Evolutionary conservation across 1,284 basidiomycete species (phyloP).

Genomic region (Clitocybe nebularis): DNA sequence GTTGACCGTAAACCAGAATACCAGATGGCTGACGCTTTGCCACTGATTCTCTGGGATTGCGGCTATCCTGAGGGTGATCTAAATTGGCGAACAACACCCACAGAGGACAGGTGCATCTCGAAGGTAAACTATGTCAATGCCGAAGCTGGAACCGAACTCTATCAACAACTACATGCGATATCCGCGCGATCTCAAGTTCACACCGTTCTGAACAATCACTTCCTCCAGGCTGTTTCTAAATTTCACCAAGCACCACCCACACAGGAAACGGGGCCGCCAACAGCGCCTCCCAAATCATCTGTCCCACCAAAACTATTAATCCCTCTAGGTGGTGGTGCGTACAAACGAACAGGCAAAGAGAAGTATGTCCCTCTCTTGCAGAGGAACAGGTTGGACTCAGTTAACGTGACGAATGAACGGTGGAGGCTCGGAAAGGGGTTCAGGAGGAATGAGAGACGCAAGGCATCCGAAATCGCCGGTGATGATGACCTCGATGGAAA

Average conservation of each 20-base stretch:
- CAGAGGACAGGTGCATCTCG: slow-evolving; percentile 19
- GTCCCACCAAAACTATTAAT: slow-evolving; percentile 37
- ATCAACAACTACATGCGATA: slow-evolving; percentile 58
- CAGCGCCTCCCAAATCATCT: slow-evolving; percentile 6
- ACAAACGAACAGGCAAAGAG: slow-evolving; percentile 41
- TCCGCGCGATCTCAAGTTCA: slow-evolving; percentile 56
- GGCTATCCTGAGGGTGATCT: slow-evolving; percentile 68
- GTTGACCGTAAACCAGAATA: slow-evolving; percentile 83
- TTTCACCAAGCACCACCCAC: slow-evolving; percentile 37
- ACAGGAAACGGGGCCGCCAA: slow-evolving; percentile 24
- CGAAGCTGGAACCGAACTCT: slow-evolving; percentile 33
- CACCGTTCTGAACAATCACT: slow-evolving; percentile 58
- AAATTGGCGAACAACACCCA: slow-evolving; percentile 69
- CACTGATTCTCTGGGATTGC: slow-evolving; percentile 92
- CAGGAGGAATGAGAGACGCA: slow-evolving; percentile 27
- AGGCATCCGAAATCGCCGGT: slow-evolving; percentile 11
- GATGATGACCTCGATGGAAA: slow-evolving; percentile 16
- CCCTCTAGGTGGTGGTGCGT: slow-evolving; percentile 73
- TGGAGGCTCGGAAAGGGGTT: slow-evolving; percentile 68
- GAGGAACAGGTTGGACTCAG: slow-evolving; percentile 64
- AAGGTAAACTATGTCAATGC: slow-evolving; percentile 30
- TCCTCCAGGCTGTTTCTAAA: slow-evolving; percentile 48
- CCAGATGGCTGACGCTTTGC: slow-evolving; percentile 89
- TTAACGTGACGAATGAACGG: slow-evolving; percentile 72
- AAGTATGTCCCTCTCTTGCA: slow-evolving; percentile 67